Evolutionary conservation across 2,329 filamentous ascomycete species (phyloP), one percentile per base, ranked within the genome.

Genomic region (Alternaria brassicae): DNA sequence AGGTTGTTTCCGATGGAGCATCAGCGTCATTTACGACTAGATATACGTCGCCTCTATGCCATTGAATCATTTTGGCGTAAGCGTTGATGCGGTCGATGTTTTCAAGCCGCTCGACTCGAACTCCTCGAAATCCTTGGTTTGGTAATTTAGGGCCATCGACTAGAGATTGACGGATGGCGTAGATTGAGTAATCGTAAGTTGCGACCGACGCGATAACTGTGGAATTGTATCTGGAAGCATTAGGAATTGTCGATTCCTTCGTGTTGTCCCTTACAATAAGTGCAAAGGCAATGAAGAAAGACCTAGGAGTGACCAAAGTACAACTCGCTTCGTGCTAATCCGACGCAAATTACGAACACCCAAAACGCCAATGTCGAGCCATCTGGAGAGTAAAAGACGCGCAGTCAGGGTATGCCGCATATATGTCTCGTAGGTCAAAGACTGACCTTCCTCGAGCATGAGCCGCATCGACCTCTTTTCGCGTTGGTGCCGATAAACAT

Each of bases 141-240:
- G 8, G 40, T 48, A 51, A 15, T 25, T 23, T n/a, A 5, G 39
- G 3, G 19, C 39, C 25, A 52, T 30, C 17, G 13, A 32, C 28
- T 6, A 30, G 48, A 21, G 21, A 30, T 44, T 32, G 15, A 9
- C n/a, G 27, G 3, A 70, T 69, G 2, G 53, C 52, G 32, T 62
- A 62, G 4, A 54, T 53, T 2, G 34, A 42, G 45, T 72, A 73
- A n/a, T 45, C 39, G 36, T 67, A 63, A 3, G 65, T 60, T 12
- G 53, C 44, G 8, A 67, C 50, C 5, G 68, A 66, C 2, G 53
- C 45, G 44, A 67, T 73, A 1, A 72, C 68, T 9, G 65, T 61
- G 4, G 72, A 74, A 44, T 72, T 72, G 48, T 71, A 73, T 19
- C 69, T 71, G 3, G 6, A 3, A 12, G 36, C 8, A 6, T 49